phyloP scores from a whole-genome alignment of 768 basidiomycete genomes.

The Tephrocybe sp. region DNA sequence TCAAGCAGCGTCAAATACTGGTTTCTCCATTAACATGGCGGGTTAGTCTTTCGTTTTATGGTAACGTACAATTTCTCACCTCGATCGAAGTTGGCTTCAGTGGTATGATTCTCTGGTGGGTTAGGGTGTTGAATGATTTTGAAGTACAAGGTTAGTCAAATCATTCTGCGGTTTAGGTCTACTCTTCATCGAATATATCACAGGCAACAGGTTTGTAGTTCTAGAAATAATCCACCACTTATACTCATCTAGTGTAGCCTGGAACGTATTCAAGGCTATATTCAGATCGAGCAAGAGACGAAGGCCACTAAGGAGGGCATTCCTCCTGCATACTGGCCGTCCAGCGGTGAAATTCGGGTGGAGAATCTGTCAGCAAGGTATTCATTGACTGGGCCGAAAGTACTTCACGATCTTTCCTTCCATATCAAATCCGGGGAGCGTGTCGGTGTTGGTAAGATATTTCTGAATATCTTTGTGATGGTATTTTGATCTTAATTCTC shows the following conservation, averaged over 20 bases:
- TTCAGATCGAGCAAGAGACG: conserved; percentile 61
- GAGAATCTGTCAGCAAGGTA: conserved; percentile 59
- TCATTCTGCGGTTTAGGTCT: conserved; percentile 12
- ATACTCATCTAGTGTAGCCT: conserved; percentile 26
- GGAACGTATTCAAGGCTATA: conserved; percentile 72
- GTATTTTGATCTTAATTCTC: not conserved
- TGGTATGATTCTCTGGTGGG: conserved; percentile 50
- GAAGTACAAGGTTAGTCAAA: conserved; percentile 37
- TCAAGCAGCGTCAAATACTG: conserved; percentile 40
- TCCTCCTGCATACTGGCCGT: conserved; percentile 70
- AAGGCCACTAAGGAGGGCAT: conserved; percentile 35
- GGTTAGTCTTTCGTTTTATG: conserved; percentile 32
- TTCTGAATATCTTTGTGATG: not conserved
- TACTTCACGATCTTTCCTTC: conserved; percentile 54
- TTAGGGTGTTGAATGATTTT: conserved; percentile 42
- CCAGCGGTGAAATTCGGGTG: conserved; percentile 52
- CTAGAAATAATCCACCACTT: not conserved
- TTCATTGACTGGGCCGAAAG: conserved; percentile 51
- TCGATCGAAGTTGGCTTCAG: conserved; percentile 49
- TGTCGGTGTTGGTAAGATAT: conserved; percentile 44
- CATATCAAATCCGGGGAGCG: conserved; percentile 56
- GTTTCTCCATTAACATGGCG: conserved; percentile 60
- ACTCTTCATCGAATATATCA: conserved; percentile 22
- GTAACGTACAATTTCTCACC: conserved; percentile 21
- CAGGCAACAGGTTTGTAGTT: conserved; percentile 40